Evolutionary conservation across 2,329 filamentous ascomycete species (phyloP), one percentile per base, ranked within the genome.

Genomic region (Myrmaecium sp.): DNA sequence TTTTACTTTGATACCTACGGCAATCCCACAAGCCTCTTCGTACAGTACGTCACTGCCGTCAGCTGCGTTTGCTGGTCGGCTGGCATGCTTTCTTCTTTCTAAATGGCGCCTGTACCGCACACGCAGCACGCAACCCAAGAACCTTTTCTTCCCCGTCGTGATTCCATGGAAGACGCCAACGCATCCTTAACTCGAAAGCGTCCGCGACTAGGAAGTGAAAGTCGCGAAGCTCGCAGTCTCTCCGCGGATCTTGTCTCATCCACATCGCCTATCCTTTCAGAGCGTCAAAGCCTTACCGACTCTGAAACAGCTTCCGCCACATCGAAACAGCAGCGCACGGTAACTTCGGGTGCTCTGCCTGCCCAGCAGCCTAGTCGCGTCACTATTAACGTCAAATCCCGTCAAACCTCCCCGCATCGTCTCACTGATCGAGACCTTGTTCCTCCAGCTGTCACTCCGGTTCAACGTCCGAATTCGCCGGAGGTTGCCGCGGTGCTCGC

Each of bases 181-280:
- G 43, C 49, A 27, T 53, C 53, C 18, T 47, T 52, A 30, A 51
- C 54, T 17, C 54, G 57, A 40, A 62, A 61, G 46, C 52, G 56
- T 40, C 56, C 54, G 32, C 42, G 50, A 30, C 32, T 51, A 27
- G 58, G 53, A 38, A 50, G 51, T 38, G 55, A 46, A 36, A 37
- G 34, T 35, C 37, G 35, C 28, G 40, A 39, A 23, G 37, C 37
- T 27, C 40, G 39, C 29, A 39, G 41, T 35, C 46, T 50, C 38
- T 44, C 47, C 14, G 31, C 41, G 27, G 40, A 49, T 12, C 25
- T 21, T 11, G 28, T 31, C 17, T 14, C n/a, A n/a, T n/a, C n/a
- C n/a, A n/a, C n/a, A n/a, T n/a, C n/a, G n/a, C n/a, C 25, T n/a
- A 7, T n/a, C 7, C 14, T 11, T 7, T 28, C 19, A 10, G 6